Evolutionary conservation across 495 filamentous ascomycete genomes (phyloP).

Genomic region (Mycothermus thermophilus): DNA sequence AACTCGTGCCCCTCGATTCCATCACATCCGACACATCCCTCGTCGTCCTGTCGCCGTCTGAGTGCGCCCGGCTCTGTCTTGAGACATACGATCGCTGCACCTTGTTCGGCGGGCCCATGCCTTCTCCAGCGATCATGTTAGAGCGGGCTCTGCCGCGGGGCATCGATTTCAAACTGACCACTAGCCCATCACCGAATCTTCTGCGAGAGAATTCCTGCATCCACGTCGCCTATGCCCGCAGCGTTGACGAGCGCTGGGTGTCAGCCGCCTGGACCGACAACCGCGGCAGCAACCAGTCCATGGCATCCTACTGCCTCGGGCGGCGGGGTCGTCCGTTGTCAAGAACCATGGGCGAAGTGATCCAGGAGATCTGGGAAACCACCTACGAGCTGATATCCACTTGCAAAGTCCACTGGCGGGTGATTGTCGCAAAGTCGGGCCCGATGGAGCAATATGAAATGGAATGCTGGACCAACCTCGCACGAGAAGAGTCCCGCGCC

Average conservation of each 20-base stretch:
- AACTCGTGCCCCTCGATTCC: conserved; percentile 63
- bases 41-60: conserved; percentile 50
- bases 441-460: conserved; percentile 62
- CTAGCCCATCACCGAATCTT: conserved; percentile 53
- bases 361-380: conserved; percentile 72
- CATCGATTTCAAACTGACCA: conserved; percentile 66
- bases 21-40: conserved; percentile 52
- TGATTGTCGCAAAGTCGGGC: conserved; percentile 63
- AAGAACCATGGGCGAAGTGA: conserved; percentile 47
- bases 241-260: conserved; percentile 73
- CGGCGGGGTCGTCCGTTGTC: conserved; percentile 43
- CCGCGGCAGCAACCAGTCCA: conserved; percentile 59
- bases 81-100: conserved; percentile 83
- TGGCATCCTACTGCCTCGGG: conserved; percentile 64
- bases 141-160: conserved; percentile 54
- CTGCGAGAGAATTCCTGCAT: conserved; percentile 74
- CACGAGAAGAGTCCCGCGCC: conserved; percentile 27
- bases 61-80: conserved; percentile 55
- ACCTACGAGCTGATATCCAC: conserved; percentile 62
- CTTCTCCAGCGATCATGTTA: conserved; percentile 61
- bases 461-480: conserved; percentile 41
- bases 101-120: conserved; percentile 35
- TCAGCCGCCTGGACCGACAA: conserved; percentile 88
- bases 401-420: conserved; percentile 61
- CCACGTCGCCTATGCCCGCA: conserved; percentile 76